phyloP scores from a whole-genome alignment of 2,329 filamentous ascomycete species.

The Trichothecium sympodiale region DNA sequence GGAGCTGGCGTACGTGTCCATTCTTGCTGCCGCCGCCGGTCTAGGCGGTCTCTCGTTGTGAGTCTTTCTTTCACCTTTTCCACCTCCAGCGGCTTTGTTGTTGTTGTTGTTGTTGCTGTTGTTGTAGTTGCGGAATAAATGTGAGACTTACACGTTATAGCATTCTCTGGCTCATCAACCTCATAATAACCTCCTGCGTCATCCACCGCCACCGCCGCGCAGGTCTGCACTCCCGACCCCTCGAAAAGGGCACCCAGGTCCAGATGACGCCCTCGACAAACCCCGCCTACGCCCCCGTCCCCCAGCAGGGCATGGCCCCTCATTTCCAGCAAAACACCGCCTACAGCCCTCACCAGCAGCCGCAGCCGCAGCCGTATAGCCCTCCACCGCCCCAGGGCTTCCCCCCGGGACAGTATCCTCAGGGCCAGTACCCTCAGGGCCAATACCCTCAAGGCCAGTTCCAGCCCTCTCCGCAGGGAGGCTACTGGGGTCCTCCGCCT shows the following conservation, averaged over 20 bases:
- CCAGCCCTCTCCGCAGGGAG: background rate
- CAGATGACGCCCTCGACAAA: constrained; percentile 5
- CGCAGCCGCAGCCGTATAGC: constrained; percentile 7
- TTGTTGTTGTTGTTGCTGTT: too few relatives aligned
- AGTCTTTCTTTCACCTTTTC: constrained; percentile 7
- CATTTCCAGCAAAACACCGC: constrained; percentile 7
- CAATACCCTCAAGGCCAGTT: background rate
- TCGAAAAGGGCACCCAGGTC: constrained; percentile 2
- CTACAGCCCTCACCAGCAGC: constrained; percentile 10
- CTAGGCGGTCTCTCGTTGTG: constrained; percentile 33
- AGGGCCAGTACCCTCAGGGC: background rate
- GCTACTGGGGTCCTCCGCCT: background rate
- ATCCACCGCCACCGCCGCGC: constrained; percentile 31
- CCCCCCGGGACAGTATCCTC: constrained; percentile 6
- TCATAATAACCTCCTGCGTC: constrained; percentile 28
- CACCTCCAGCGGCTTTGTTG: too few relatives aligned
- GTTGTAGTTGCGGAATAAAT: too few relatives aligned
- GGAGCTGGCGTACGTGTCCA: constrained; percentile 13
- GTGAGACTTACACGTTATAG: constrained; percentile 19
- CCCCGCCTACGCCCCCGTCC: constrained; percentile 7
- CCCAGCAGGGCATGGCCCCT: constrained; percentile 6
- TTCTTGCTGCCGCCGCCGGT: constrained; percentile 22
- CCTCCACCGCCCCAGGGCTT: constrained; percentile 1
- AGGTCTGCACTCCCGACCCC: constrained; percentile 27
- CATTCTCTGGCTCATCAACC: constrained; percentile 27